phyloP scores from a whole-genome alignment of 495 filamentous ascomycete genomes.

The Penicillium verhagenii region DNA sequence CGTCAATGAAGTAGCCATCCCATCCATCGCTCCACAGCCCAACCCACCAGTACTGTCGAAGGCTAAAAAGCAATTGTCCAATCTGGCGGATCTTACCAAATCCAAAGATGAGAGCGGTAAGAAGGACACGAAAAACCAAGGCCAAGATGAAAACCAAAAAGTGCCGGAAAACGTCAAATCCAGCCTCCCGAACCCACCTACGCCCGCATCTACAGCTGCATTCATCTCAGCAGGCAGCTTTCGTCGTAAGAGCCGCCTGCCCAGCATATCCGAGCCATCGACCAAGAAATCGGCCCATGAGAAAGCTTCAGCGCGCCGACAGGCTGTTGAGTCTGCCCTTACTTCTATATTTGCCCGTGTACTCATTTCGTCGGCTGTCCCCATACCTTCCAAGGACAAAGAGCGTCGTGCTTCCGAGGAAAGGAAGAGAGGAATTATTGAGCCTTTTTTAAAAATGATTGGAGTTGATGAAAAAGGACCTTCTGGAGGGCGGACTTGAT shows the following conservation, averaged over 20 bases:
- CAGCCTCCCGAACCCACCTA: constrained; percentile 12
- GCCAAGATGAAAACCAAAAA: neutral
- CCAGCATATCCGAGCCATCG: constrained; percentile 16
- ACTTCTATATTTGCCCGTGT: constrained; percentile 33
- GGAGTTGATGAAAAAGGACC: constrained; percentile 41
- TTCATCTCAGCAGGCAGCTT: constrained; percentile 36
- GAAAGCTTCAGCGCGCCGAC: constrained; percentile 26
- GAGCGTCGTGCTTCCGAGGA: constrained; percentile 42
- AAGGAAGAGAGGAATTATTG: constrained; percentile 39
- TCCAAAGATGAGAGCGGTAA: neutral
- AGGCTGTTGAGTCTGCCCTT: constrained; percentile 36
- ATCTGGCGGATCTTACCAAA: neutral
- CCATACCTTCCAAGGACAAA: constrained; percentile 39
- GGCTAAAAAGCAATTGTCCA: neutral
- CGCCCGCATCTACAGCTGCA: constrained; percentile 26
- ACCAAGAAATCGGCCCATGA: neutral
- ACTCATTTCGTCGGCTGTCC: constrained; percentile 34
- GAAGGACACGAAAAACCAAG: neutral
- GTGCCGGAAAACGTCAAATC: constrained; percentile 9
- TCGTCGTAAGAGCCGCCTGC: constrained; percentile 28
- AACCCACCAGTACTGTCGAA: neutral
- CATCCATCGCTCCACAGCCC: constrained; percentile 14
- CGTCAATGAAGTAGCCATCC: constrained; percentile 44
- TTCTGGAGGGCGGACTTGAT: constrained; percentile 29
- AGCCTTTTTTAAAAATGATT: constrained; percentile 46